phyloP scores from a whole-genome alignment of 2,329 filamentous ascomycete genomes.

The Colletotrichum eremochloae region DNA sequence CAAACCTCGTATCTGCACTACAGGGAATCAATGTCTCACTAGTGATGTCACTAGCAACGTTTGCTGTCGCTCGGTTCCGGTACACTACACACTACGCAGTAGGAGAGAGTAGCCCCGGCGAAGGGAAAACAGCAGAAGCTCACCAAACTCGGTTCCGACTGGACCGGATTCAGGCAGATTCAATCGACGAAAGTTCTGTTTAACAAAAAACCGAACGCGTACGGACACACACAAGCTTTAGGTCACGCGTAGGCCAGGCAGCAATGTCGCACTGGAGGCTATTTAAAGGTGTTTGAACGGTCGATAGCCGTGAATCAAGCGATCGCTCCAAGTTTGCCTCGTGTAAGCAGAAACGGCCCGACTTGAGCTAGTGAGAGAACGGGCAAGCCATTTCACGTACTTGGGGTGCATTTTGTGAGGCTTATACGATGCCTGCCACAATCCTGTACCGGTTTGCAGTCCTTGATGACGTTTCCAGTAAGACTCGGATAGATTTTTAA shows the following conservation, averaged over 20 bases:
- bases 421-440: not conserved
- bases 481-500: not conserved
- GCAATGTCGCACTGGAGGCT: not conserved
- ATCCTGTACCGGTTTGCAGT: too few relatives aligned
- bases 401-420: not conserved
- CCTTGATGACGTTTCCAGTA: not conserved
- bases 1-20: slow-evolving; percentile 18
- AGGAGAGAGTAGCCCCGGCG: not conserved
- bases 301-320: not conserved
- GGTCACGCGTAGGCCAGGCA: not conserved
- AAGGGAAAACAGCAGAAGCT: not conserved
- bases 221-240: not conserved
- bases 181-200: not conserved
- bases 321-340: not conserved
- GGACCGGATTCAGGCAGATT: not conserved
- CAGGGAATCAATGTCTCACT: slow-evolving; percentile 1
- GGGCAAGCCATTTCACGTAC: not conserved
- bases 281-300: not conserved
- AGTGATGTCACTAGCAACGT: slow-evolving; percentile 20
- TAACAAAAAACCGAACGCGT: not conserved
- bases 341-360: slow-evolving; percentile 1
- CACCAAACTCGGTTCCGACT: not conserved
- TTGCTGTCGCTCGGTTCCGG: slow-evolving; percentile 2
- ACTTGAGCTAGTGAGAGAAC: not conserved
- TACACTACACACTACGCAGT: not conserved